Base-by-base conservation (phyloP, 129 eudicot species). In the Tagetes erecta region DNA sequence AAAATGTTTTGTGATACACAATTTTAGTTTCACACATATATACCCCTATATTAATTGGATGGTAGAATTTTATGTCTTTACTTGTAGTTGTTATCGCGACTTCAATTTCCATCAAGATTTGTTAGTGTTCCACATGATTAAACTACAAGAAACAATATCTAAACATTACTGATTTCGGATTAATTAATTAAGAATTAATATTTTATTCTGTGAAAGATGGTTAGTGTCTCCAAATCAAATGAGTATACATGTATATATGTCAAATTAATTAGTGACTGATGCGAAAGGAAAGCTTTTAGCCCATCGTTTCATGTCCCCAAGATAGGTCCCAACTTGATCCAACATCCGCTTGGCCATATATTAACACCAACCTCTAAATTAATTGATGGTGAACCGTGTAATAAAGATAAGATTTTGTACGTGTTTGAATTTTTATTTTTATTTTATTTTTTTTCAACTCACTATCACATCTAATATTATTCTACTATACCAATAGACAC, bases 301-400 rank as follows among this genome's bases (percentile, higher is more conserved):
- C 93, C 87, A 83, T 85, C 90, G 76, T 78, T 75, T 85, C 90
- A 33, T 85, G 90, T 88, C 87, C 47, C 82, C 74, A 13, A 3
- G 44, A 74, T 87, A 85, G 92, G 91, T 31, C 76, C 91, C 63
- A 5, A 33, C n/a, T 59, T 14, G 14, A 33, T 11, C 40, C 6
- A 59, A 33, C 65, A 76, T 67, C 82, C 51, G 47, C 82, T 71
- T 82, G 70, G 73, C 90, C 90, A 72, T 75, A 33, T 34, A 68
- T 34, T 46, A 33, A 5, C 31, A 47, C 10, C 11, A 46, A 33
- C 9, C 31, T 57, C 67, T n/a, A 30, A 57, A 72, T 7, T 6
- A 14, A n/a, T 0, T 3, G 3, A 40, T 76, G 74, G 80, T 67
- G 67, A 76, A 67, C 80, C 37, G n/a, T 34, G 37, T 8, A 58